A percentile compares a stretch with the other conserved stretches of the same genome.
Conservation (phyloP, 495 filamentous ascomycete species). For the Lasiosphaeriaceae sp. region DNA sequence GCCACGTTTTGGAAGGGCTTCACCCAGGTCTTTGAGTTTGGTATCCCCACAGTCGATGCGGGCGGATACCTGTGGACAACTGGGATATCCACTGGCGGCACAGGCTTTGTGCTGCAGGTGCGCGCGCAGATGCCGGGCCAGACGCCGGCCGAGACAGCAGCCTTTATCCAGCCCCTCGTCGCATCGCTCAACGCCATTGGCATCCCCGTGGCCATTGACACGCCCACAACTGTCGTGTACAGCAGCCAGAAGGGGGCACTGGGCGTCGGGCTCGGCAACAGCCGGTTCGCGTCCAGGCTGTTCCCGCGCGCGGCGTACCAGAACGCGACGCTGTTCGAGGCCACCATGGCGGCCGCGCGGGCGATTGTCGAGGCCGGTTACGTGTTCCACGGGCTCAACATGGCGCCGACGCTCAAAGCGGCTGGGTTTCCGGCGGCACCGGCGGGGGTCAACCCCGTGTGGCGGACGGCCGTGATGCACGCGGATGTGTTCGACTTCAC, state of each 20-base stretch:
- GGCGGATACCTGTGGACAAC: slow-evolving; percentile 45
- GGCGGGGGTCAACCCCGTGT: slow-evolving; percentile 50
- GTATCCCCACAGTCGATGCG: slow-evolving; percentile 33
- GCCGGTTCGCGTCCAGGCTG: slow-evolving; percentile 44
- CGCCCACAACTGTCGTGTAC: slow-evolving; percentile 15
- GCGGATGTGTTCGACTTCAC: slow-evolving; percentile 38
- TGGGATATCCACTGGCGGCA: slow-evolving; percentile 16
- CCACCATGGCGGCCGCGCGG: slow-evolving; percentile 40
- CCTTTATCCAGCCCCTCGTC: slow-evolving; percentile 32
- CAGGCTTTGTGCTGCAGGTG: slow-evolving; percentile 27
- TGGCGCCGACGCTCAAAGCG: slow-evolving; percentile 28
- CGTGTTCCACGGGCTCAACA: slow-evolving; percentile 45
- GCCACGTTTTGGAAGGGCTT: slow-evolving; percentile 50
- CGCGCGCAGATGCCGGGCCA: slow-evolving; percentile 24
- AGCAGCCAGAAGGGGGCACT: background rate
- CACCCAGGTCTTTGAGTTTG: slow-evolving; percentile 36
- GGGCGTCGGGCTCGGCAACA: slow-evolving; percentile 22
- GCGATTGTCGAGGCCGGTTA: slow-evolving; percentile 36
- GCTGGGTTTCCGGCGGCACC: slow-evolving; percentile 29
- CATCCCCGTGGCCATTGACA: slow-evolving; percentile 25
- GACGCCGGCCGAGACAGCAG: slow-evolving; percentile 12
- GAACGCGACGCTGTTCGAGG: slow-evolving; percentile 25
- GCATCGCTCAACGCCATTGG: slow-evolving; percentile 22
- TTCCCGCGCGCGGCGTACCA: slow-evolving; percentile 45
- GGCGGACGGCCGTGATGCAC: slow-evolving; percentile 52